A percentile compares a stretch with the other conserved stretches of the same genome.
Conservation (phyloP, 2,329 filamentous ascomycete genomes). For the Aspergillus intermedius region DNA sequence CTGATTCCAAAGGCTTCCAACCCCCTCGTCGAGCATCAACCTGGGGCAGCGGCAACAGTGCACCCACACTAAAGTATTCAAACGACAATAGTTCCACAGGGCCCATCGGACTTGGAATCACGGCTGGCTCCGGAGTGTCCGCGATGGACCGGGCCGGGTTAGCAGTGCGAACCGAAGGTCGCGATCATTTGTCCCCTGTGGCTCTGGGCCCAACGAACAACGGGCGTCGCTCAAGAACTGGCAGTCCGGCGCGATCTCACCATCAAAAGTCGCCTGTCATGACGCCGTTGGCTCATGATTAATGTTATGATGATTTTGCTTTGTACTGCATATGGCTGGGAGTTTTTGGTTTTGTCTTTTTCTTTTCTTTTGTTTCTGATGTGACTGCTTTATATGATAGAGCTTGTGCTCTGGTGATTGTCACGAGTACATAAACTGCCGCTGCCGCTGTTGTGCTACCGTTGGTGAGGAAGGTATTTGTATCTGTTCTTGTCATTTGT, state of each 20-base stretch:
- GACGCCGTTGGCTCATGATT: slow-evolving; percentile 30
- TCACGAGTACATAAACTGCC: not conserved
- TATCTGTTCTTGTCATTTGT: too few species aligned
- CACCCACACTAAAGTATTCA: slow-evolving; percentile 31
- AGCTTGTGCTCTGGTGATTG: not conserved
- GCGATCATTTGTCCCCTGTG: slow-evolving; percentile 63
- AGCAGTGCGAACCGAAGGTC: slow-evolving; percentile 75
- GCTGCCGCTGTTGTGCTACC: not conserved
- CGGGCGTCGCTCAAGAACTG: slow-evolving; percentile 38
- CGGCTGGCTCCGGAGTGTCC: slow-evolving; percentile 25
- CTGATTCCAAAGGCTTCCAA: slow-evolving; percentile 47
- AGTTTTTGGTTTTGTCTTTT: slow-evolving; percentile 12
- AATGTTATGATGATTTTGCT: slow-evolving; percentile 16
- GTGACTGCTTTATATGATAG: not conserved
- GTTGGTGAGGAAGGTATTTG: too few species aligned
- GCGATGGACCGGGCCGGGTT: slow-evolving; percentile 62
- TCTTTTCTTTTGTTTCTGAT: not conserved
- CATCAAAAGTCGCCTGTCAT: slow-evolving; percentile 31
- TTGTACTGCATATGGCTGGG: slow-evolving; percentile 19
- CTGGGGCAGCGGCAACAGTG: slow-evolving; percentile 25
- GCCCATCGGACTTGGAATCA: slow-evolving; percentile 32
- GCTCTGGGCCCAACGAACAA: slow-evolving; percentile 45
- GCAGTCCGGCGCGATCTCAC: slow-evolving; percentile 43
- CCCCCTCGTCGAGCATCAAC: slow-evolving; percentile 41
- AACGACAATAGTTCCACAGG: slow-evolving; percentile 36